A percentile compares a stretch with the other conserved stretches of the same genome.
These are phyloP conservation scores for Colletotrichum endophyticum DNA, from an alignment of 2,329 filamentous ascomycete genomes.

Conservation along the genomic window DNA sequence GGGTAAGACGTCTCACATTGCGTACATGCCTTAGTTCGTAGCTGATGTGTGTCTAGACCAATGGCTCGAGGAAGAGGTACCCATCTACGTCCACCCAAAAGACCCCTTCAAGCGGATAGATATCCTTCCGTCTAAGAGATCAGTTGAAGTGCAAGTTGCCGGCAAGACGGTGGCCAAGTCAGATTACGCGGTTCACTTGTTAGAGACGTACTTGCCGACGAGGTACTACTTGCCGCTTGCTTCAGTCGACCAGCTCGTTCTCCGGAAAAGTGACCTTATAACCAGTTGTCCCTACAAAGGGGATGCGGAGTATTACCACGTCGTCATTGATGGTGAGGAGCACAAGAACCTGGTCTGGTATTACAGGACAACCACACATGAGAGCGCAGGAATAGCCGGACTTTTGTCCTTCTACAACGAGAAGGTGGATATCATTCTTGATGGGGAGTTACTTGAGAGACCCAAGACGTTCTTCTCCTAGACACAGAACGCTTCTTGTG, in stretches of 20 bases:
- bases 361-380: constrained; percentile 61
- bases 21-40: accelerated
- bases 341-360: constrained; percentile 65
- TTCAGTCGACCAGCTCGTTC: constrained; percentile 46
- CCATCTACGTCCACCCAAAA: constrained; percentile 67
- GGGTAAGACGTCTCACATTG: constrained; percentile 24
- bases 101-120: constrained; percentile 72
- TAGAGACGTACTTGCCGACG: constrained; percentile 64
- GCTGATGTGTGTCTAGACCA: constrained; percentile 29
- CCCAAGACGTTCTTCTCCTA: constrained; percentile 30
- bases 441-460: constrained; percentile 45
- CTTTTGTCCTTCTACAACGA: constrained; percentile 71
- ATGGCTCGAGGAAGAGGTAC: constrained; percentile 61
- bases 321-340: constrained; percentile 49
- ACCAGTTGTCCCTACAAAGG: constrained; percentile 73
- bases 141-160: constrained; percentile 52
- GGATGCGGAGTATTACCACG: constrained; percentile 64
- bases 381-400: constrained; percentile 61
- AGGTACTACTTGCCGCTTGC: constrained; percentile 65
- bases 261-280: constrained; percentile 54
- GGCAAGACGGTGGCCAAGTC: constrained; percentile 54
- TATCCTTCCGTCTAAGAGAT: constrained; percentile 59
- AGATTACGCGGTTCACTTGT: constrained; percentile 54
- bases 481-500: background rate
- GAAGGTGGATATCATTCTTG: constrained; percentile 66